Conservation (phyloP, 768 basidiomycete genomes). For the Pisolithus marmoratus region DNA sequence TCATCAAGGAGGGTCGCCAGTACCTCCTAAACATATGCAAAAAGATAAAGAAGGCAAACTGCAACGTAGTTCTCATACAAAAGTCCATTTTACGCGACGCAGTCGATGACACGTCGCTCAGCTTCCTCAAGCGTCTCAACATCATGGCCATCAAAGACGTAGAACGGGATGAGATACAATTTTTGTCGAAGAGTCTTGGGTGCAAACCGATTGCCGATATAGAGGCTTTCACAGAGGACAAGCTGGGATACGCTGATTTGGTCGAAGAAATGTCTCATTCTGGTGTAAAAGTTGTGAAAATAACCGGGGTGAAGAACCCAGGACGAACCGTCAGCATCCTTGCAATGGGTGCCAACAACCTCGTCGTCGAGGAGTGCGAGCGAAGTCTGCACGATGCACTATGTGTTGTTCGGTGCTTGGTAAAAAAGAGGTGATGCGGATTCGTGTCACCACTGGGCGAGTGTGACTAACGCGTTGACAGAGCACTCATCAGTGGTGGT, state of each 20-base stretch:
- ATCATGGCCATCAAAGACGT: slow-evolving; percentile 97
- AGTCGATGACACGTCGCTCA: slow-evolving; percentile 96
- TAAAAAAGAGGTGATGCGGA: slow-evolving; percentile 86
- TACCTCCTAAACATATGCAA: slow-evolving; percentile 98
- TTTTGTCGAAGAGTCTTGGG: slow-evolving; percentile 89
- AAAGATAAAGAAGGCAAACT: slow-evolving; percentile 99
- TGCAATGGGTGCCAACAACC: slow-evolving; percentile 86
- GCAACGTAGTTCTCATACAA: slow-evolving; percentile 98
- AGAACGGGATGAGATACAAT: slow-evolving; percentile 97
- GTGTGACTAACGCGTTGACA: slow-evolving; percentile 20
- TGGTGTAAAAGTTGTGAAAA: slow-evolving; percentile 87
- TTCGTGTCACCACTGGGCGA: background rate
- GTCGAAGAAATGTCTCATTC: slow-evolving; percentile 82
- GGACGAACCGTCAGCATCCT: slow-evolving; percentile 95
- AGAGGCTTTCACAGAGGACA: slow-evolving; percentile 96
- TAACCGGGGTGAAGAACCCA: slow-evolving; percentile 91
- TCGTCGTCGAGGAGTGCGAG: slow-evolving; percentile 96
- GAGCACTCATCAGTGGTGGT: slow-evolving; percentile 92
- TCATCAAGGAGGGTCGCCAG: slow-evolving; percentile 97
- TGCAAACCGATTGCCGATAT: slow-evolving; percentile 97
- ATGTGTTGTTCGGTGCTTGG: slow-evolving; percentile 97
- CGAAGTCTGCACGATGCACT: slow-evolving; percentile 96
- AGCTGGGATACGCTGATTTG: slow-evolving; percentile 92
- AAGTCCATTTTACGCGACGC: slow-evolving; percentile 99
- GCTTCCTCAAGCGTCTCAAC: slow-evolving; percentile 94